Conservation (phyloP, 140 eudicot genomes). For the Oenanthe javanica region DNA sequence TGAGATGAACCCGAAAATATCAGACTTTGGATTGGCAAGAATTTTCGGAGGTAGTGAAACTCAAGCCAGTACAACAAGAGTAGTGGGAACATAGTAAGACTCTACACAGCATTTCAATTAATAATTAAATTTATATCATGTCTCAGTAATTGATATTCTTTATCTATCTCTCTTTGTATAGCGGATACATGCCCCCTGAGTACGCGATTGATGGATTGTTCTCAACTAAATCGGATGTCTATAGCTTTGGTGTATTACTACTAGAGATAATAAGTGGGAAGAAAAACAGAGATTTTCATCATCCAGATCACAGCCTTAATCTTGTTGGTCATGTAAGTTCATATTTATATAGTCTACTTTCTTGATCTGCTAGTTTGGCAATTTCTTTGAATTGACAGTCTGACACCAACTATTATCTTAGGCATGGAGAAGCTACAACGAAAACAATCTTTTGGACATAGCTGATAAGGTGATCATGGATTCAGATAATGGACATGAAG, state of each 20-base stretch:
- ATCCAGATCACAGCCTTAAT: conserved; percentile 3
- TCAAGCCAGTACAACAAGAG: conserved; percentile 42
- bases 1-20: conserved; percentile 59
- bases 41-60: conserved; percentile 45
- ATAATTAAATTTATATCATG: not conserved
- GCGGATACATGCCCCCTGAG: conserved; percentile 15
- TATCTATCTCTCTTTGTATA: not conserved
- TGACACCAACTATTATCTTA: not conserved
- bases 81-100: conserved; percentile 71
- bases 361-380: not conserved
- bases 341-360: not conserved
- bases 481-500: conserved; percentile 12
- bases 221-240: conserved; percentile 4
- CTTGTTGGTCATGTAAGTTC: conserved; percentile 9
- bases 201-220: conserved; percentile 9
- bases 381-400: not conserved
- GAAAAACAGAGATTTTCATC: conserved; percentile 10
- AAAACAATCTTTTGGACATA: not conserved
- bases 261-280: conserved; percentile 12
- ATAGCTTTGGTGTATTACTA: conserved; percentile 5
- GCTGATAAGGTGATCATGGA: conserved; percentile 13
- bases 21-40: conserved; percentile 69
- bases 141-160: not conserved
- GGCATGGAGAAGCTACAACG: conserved; percentile 5
- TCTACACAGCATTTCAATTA: not conserved